Evolutionary conservation across 2,329 filamentous ascomycete species (phyloP).

Genomic region (Alternaria sp.): DNA sequence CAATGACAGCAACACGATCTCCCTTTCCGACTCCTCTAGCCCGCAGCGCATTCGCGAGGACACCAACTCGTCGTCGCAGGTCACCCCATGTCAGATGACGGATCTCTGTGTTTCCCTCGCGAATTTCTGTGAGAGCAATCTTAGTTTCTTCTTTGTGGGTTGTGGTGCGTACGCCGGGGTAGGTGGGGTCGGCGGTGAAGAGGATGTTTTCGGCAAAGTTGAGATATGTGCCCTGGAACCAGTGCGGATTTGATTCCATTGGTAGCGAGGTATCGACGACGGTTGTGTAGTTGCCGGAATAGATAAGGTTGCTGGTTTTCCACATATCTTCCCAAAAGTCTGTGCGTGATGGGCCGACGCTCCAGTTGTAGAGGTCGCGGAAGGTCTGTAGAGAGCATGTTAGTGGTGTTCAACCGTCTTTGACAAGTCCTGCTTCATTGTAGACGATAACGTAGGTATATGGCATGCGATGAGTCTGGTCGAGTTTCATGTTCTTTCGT

Average conservation of each 20-base stretch:
- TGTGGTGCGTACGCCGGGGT: constrained; percentile 57
- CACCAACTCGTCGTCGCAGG: constrained; percentile 64
- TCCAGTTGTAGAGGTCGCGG: constrained; percentile 73
- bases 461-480: neutral
- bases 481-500: neutral
- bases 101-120: constrained; percentile 66
- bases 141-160: constrained; percentile 72
- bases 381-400: constrained; percentile 61
- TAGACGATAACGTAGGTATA: neutral
- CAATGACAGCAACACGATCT: constrained; percentile 77
- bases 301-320: constrained; percentile 34
- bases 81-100: constrained; percentile 69
- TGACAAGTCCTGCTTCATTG: neutral
- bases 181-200: constrained; percentile 58
- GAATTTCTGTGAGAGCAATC: constrained; percentile 74
- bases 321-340: constrained; percentile 51
- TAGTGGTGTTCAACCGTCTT: neutral
- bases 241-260: constrained; percentile 74
- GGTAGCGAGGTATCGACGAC: constrained; percentile 72
- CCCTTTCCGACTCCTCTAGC: constrained; percentile 70
- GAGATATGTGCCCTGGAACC: constrained; percentile 76
- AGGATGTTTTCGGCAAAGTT: constrained; percentile 86
- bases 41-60: constrained; percentile 70
- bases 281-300: constrained; percentile 34
- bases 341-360: constrained; percentile 61